Evolutionary conservation across 2,329 filamentous ascomycete genomes (phyloP), one percentile per base, ranked within the genome.

Genomic region (Emergomyces orientalis): DNA sequence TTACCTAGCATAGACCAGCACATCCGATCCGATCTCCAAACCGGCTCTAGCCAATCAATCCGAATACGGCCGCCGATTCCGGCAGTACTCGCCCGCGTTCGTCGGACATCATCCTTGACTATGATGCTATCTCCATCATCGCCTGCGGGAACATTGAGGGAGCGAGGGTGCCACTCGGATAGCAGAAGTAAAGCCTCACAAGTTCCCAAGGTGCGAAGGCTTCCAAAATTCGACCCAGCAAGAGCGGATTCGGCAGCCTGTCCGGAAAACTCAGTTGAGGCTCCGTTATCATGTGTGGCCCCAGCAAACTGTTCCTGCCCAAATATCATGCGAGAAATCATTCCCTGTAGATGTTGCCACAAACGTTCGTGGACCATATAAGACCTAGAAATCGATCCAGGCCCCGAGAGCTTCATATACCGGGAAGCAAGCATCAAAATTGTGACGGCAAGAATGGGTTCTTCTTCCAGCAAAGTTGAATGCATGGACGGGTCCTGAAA

Each of bases 271-370:
- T 87, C 87, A 62, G 86, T 70, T 19, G 68, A 66, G n/a, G 76
- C 76, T 65, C 87, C 86, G 3, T 84, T 87, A 73, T 84, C 88
- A 52, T 84, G 86, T 2, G 82, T 86, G 6, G 89, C 90, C 47
- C 89, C 90, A 22, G 90, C 90, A 71, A 95, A 94, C 49, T 92
- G 89, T 74, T 96, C 91, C 71, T 95, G 91, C 9, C 90, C 91
- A 86, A 90, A 96, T n/a, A 96, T 84, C 69, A 93, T 89, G 43
- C 91, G 84, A 74, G 94, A 89, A 66, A 96, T 91, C 88, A 96
- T 95, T 64, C 89, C 88, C 61, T 91, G 86, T 27, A 96, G 82
- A 71, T 95, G 93, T 47, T 85, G 88, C 91, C 91, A 96, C 5
- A 96, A 81, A 74, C 92, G 90, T 70, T 94, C 89, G 66, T 96